Evolutionary conservation across 352 stramenopile species (phyloP).

Genomic region (Globisporangium paddicum): DNA sequence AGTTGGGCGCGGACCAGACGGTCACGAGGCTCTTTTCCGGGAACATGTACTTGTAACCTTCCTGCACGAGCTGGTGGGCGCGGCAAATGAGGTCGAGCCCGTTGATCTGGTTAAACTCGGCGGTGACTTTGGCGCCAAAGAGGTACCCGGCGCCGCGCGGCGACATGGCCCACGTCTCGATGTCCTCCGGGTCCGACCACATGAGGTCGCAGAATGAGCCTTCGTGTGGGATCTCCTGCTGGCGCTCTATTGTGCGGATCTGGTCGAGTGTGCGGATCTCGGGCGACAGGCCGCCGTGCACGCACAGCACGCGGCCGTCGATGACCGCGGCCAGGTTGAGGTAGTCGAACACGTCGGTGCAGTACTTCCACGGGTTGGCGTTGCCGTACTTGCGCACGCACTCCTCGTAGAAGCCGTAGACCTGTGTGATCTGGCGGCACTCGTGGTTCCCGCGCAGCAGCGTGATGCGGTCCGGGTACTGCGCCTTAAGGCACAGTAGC

Average conservation of each 20-base stretch:
- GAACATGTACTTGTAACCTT: slow-evolving; percentile 93
- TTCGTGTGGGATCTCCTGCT: slow-evolving; percentile 95
- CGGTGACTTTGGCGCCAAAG: slow-evolving; percentile 83
- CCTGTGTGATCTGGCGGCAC: slow-evolving; percentile 95
- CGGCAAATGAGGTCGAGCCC: slow-evolving; percentile 86
- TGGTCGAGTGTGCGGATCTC: slow-evolving; percentile 94
- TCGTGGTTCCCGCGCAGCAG: slow-evolving; percentile 88
- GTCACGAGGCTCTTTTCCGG: slow-evolving; percentile 79
- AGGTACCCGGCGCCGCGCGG: slow-evolving; percentile 86
- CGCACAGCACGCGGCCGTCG: slow-evolving; percentile 88
- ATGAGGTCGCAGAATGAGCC: slow-evolving; percentile 98
- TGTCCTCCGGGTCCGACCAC: slow-evolving; percentile 97
- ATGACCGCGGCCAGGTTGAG: slow-evolving; percentile 94
- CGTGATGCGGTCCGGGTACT: slow-evolving; percentile 86
- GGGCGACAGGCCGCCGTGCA: slow-evolving; percentile 95
- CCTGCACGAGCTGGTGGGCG: slow-evolving; percentile 87
- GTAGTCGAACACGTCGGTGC: slow-evolving; percentile 96
- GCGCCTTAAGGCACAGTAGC: slow-evolving; percentile 82
- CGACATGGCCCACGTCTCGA: slow-evolving; percentile 88
- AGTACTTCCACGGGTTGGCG: slow-evolving; percentile 95
- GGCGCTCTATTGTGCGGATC: slow-evolving; percentile 95
- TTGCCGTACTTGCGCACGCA: slow-evolving; percentile 97
- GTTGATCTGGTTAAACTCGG: slow-evolving; percentile 91
- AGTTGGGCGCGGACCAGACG: slow-evolving; percentile 81
- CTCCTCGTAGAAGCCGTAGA: slow-evolving; percentile 98